Conservation (phyloP, 768 basidiomycete genomes). For the Russula sp. region DNA sequence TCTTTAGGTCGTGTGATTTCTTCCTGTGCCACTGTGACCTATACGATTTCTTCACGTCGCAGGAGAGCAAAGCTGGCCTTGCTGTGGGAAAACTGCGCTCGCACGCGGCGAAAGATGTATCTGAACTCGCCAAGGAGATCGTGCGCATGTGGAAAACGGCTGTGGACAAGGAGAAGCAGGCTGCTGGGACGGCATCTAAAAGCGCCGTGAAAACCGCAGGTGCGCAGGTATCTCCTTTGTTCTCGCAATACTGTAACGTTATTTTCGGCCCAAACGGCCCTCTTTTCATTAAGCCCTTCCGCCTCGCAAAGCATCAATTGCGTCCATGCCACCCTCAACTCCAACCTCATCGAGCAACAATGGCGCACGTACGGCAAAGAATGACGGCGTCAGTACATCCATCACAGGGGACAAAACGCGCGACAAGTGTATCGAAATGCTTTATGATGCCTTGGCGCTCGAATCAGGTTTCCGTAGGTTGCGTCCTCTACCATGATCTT, state of each 20-base stretch:
- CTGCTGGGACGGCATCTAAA: slow-evolving; percentile 34
- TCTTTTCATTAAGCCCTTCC: slow-evolving; percentile 8
- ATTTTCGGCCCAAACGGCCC: slow-evolving; percentile 1
- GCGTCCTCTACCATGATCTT: neutral
- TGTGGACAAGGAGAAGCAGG: slow-evolving; percentile 59
- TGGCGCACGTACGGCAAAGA: slow-evolving; percentile 51
- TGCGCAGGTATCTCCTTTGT: slow-evolving; percentile 26
- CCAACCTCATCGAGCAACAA: slow-evolving; percentile 31
- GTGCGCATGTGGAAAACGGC: slow-evolving; percentile 90
- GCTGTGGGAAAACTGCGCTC: slow-evolving; percentile 85
- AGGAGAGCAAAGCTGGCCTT: slow-evolving; percentile 93
- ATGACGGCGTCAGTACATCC: slow-evolving; percentile 58
- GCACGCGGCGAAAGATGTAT: slow-evolving; percentile 63
- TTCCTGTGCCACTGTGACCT: slow-evolving; percentile 13
- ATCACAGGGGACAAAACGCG: slow-evolving; percentile 66
- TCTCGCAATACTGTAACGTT: neutral
- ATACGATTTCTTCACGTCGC: neutral
- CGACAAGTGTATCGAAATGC: slow-evolving; percentile 82
- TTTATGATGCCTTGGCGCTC: slow-evolving; percentile 85
- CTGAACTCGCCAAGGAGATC: slow-evolving; percentile 82
- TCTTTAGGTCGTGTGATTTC: slow-evolving; percentile 26
- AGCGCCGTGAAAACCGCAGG: slow-evolving; percentile 33
- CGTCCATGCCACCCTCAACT: slow-evolving; percentile 13
- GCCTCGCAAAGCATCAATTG: slow-evolving; percentile 14
- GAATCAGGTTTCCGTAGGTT: slow-evolving; percentile 86